phyloP scores from a whole-genome alignment of 768 basidiomycete genomes.

The Cystofilobasidium capitatum region DNA sequence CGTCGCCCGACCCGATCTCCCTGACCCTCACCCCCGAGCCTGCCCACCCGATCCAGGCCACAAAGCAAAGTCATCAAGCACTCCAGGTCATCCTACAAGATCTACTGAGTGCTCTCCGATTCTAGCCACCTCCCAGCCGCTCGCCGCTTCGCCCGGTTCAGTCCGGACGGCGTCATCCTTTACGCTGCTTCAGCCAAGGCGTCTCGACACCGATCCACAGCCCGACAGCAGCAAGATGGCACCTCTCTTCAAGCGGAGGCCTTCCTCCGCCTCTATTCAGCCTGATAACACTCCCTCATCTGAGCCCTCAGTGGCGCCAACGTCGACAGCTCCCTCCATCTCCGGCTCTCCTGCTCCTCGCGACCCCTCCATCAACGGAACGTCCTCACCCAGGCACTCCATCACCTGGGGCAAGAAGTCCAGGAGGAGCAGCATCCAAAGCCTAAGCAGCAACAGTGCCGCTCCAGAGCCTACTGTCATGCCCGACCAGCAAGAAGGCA shows the following conservation, averaged over 20 bases:
- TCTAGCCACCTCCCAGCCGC: too few species aligned
- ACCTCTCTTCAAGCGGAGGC: conserved; percentile 1
- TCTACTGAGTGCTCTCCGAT: too few species aligned
- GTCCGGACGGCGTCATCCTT: too few species aligned
- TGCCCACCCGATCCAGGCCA: too few species aligned
- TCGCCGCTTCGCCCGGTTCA: too few species aligned
- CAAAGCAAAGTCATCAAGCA: too few species aligned
- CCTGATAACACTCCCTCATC: not conserved
- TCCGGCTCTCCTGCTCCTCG: too few species aligned
- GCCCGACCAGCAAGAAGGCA: not conserved
- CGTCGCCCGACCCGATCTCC: too few species aligned
- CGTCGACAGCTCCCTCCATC: not conserved
- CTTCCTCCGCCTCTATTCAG: not conserved
- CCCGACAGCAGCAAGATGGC: not conserved
- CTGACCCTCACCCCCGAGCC: too few species aligned
- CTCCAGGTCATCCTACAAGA: too few species aligned
- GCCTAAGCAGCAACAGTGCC: not conserved
- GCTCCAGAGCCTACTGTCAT: not conserved
- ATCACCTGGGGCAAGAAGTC: not conserved
- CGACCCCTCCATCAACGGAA: not conserved
- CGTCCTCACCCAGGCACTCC: not conserved
- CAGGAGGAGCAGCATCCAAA: not conserved
- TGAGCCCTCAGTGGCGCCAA: not conserved
- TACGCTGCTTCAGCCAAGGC: too few species aligned
- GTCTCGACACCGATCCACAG: too few species aligned